Conservation (phyloP, 345 rosid genomes). For the Salix dunnii region DNA sequence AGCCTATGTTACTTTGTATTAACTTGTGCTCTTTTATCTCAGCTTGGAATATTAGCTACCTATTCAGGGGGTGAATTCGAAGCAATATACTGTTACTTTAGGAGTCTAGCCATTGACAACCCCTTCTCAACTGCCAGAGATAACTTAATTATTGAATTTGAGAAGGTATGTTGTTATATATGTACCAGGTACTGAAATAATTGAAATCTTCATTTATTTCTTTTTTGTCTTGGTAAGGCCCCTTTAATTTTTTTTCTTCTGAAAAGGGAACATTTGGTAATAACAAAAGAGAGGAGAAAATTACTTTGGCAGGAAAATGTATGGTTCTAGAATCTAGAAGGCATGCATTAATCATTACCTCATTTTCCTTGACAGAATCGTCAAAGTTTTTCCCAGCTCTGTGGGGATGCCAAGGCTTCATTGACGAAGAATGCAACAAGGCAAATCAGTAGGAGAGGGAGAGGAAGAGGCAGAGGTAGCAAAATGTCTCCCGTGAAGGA, state of each 20-base stretch:
- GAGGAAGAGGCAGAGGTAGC: slow-evolving; percentile 45
- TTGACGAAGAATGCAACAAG: slow-evolving; percentile 2
- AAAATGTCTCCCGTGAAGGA: slow-evolving; percentile 43
- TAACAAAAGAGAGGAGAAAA: too few relatives aligned
- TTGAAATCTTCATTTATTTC: too few relatives aligned
- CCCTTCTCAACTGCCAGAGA: slow-evolving; percentile 97
- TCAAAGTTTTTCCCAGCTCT: slow-evolving; percentile 58
- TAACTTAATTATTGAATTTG: slow-evolving; percentile 93
- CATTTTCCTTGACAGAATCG: slow-evolving; percentile 48
- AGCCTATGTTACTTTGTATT: too few relatives aligned
- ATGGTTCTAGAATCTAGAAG: too few relatives aligned
- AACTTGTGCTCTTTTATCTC: slow-evolving; percentile 8
- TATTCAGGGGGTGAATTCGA: slow-evolving; percentile 78
- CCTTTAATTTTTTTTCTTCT: background rate
- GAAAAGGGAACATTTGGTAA: background rate
- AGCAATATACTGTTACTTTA: slow-evolving; percentile 82
- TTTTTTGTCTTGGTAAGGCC: background rate
- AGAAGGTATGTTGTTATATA: slow-evolving; percentile 52
- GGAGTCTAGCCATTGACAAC: slow-evolving; percentile 85
- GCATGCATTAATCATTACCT: too few relatives aligned
- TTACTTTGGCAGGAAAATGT: too few relatives aligned
- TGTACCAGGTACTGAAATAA: too few relatives aligned
- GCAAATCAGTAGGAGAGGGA: too few relatives aligned
- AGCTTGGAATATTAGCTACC: slow-evolving; percentile 94
- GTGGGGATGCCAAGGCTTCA: slow-evolving; percentile 40